Base-by-base conservation (phyloP, 2,329 filamentous ascomycete species). In the Ophiocordyceps unilateralis region DNA sequence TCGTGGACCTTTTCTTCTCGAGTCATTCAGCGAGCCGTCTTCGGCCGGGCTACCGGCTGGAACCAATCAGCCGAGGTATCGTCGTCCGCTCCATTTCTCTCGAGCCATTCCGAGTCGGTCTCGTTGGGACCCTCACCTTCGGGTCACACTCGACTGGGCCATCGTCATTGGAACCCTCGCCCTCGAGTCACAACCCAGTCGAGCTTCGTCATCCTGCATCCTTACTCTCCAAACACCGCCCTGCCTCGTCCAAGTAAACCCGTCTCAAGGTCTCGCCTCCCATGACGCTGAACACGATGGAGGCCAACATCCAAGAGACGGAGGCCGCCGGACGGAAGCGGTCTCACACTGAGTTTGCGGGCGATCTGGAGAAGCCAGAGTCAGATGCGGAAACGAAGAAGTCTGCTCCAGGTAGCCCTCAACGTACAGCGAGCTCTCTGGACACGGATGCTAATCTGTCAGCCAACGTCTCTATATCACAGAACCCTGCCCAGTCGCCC, bases 261-360 rank as follows among this genome's bases (percentile, higher is more conserved):
- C 7, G n/a, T 20, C 17, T 9, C n/a, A 36, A n/a, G 9, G 5
- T 19, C 20, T 17, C 4, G 14, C 42, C 41, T 44, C 47, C 54
- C 46, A 73, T 72, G 69, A 64, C 70, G 53, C 58, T 74, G 22
- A 56, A 63, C 39, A 58, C 63, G 43, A 59, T 70, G 53, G 67
- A 69, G 17, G 55, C 62, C 12, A 72, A 73, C 47, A 60, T 69
- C 24, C 62, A 65, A 52, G 66, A 69, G 51, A 55, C 61, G 21
- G 65, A 69, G 41, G 49, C 55, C 19, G 56, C 55, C 23, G 56
- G 58, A 40, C 60, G 63, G 42, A 73, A 74, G 54, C 58, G 68
- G 45, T 64, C 57, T 37, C 66, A 70, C 48, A 60, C 67, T 36
- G 65, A 70, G 26, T 72, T 62, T 46, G 49, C 61, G 3, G 59